Percentiles rank a stretch among this genome's conserved stretches.
phyloP scores from a whole-genome alignment of 257 asterid species.

The Anisodus tanguticus region DNA sequence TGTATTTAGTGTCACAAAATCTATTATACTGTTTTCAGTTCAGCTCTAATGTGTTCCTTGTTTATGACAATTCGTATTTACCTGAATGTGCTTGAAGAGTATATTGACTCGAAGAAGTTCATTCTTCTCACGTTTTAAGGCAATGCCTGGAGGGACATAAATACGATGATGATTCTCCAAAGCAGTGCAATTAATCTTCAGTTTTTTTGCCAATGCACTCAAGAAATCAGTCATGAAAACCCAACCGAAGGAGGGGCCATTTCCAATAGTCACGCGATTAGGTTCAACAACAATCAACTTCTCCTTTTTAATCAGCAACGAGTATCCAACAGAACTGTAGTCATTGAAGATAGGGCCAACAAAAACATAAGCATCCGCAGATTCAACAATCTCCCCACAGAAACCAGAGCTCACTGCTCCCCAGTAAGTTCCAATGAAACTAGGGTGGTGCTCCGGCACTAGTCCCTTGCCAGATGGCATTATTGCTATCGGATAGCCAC shows the following conservation, averaged over 20 bases:
- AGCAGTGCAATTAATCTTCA: conserved; percentile 40
- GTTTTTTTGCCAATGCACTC: conserved; percentile 38
- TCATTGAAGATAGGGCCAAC: conserved; percentile 49
- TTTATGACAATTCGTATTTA: not conserved
- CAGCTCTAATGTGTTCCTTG: not conserved
- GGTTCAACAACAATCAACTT: conserved; percentile 39
- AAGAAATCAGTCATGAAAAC: conserved; percentile 43
- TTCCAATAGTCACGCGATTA: conserved; percentile 40
- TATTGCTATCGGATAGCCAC: conserved; percentile 39
- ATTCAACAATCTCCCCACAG: conserved; percentile 47
- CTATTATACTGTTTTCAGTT: not conserved
- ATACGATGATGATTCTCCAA: conserved; percentile 42
- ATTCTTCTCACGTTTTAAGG: conserved; percentile 33
- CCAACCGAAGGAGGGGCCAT: conserved; percentile 49
- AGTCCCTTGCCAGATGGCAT: conserved; percentile 48
- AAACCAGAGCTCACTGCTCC: conserved; percentile 45
- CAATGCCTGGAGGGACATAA: conserved; percentile 44
- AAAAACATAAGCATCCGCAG: conserved; percentile 48
- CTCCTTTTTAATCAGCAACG: conserved; percentile 43
- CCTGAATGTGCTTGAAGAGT: conserved; percentile 47
- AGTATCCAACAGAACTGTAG: conserved; percentile 47
- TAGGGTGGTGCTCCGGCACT: conserved; percentile 43
- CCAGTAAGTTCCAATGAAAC: conserved; percentile 46
- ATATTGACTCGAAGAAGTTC: conserved; percentile 45
- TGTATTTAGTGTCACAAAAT: not conserved